Evolutionary conservation across 2,329 filamentous ascomycete genomes (phyloP).

Genomic region (Aspergillus thermomutatus): DNA sequence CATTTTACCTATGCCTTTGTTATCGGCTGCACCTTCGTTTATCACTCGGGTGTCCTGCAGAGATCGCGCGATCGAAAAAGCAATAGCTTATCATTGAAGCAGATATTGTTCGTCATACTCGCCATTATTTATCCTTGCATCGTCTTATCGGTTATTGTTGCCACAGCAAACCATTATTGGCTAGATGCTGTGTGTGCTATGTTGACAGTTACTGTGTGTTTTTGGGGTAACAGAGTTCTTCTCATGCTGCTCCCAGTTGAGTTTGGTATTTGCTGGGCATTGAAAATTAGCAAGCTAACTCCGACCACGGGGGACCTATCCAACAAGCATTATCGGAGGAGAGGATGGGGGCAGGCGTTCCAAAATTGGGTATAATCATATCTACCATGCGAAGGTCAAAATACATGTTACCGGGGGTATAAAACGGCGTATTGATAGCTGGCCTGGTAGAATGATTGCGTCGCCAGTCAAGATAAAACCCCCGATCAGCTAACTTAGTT

Average conservation of each 20-base stretch:
- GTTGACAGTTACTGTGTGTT: conserved; percentile 47
- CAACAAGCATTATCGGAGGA: no score
- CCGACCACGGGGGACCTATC: conserved; percentile 51
- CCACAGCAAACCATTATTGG: conserved; percentile 59
- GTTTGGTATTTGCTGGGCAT: conserved; percentile 46
- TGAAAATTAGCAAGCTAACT: conserved; percentile 51
- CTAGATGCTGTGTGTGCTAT: conserved; percentile 53
- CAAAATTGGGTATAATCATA: no score
- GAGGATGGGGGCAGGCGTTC: no score
- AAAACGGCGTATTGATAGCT: no score
- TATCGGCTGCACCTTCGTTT: conserved; percentile 52
- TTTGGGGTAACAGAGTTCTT: conserved; percentile 49
- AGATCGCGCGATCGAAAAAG: conserved; percentile 42
- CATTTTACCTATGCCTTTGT: conserved; percentile 57
- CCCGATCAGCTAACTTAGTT: no score
- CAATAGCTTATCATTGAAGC: conserved; percentile 40
- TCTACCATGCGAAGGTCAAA: no score
- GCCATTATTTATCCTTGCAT: conserved; percentile 50
- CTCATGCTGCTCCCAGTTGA: conserved; percentile 51
- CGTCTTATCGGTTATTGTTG: conserved; percentile 52
- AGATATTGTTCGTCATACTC: conserved; percentile 43
- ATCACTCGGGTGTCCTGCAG: conserved; percentile 50
- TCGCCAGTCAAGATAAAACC: no score
- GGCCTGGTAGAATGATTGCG: no score
- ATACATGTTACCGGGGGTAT: no score